phyloP scores from a whole-genome alignment of 768 basidiomycete species.

The Termitomyces sp. region DNA sequence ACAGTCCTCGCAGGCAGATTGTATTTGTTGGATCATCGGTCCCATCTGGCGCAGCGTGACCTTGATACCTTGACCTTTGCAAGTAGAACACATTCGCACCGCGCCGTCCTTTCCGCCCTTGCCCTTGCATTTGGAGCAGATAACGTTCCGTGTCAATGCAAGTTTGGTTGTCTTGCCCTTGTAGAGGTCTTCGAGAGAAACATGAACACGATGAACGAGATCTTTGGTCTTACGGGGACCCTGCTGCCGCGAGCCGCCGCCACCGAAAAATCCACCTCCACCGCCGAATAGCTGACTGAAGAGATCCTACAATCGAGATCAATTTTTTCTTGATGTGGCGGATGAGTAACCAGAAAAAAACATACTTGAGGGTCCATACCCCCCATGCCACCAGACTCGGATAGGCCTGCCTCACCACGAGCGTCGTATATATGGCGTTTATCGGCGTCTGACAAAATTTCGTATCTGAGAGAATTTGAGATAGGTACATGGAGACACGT shows the following conservation, averaged over 20 bases:
- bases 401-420: constrained; percentile 88
- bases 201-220: constrained; percentile 93
- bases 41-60: constrained; percentile 95
- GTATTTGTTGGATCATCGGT: constrained; percentile 99
- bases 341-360: neutral
- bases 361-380: constrained; percentile 94
- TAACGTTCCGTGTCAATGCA: constrained; percentile 90
- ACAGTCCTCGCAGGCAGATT: constrained; percentile 92
- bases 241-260: constrained; percentile 52
- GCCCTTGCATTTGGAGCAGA: constrained; percentile 92
- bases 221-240: constrained; percentile 95
- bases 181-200: constrained; percentile 98
- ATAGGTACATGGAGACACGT: constrained; percentile 3
- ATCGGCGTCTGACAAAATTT: constrained; percentile 86
- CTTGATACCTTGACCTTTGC: constrained; percentile 88
- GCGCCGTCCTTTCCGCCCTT: constrained; percentile 98
- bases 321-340: neutral
- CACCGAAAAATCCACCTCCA: constrained; percentile 70
- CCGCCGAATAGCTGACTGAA: constrained; percentile 96
- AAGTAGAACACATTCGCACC: constrained; percentile 71
- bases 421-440: constrained; percentile 83
- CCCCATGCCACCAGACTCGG: constrained; percentile 84
- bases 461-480: constrained; percentile 56
- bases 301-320: constrained; percentile 58
- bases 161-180: constrained; percentile 99